These are phyloP conservation scores for Medicago ruthenica DNA, from an alignment of 306 rosid species.

Conservation along the genomic window DNA sequence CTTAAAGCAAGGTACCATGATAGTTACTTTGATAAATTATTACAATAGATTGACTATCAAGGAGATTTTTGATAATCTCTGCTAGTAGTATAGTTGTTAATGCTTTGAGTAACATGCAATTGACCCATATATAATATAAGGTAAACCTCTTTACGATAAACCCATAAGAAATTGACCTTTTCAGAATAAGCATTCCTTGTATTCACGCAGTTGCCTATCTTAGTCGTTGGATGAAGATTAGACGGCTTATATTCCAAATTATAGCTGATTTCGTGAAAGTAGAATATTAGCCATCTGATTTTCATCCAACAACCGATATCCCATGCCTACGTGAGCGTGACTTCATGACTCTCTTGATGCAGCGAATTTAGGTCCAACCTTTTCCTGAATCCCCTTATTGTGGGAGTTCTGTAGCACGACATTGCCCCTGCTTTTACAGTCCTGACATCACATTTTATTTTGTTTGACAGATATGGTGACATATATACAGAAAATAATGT, in stretches of 20 bases:
- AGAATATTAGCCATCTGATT: neutral
- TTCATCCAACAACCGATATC: neutral
- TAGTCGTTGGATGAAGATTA: neutral
- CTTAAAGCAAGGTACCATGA: constrained; percentile 76
- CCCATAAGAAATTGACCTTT: neutral
- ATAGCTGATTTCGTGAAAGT: neutral
- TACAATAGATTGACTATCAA: constrained; percentile 2
- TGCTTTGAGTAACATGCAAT: neutral
- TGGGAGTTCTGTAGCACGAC: neutral
- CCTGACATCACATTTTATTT: constrained; percentile 36
- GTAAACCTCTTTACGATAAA: neutral
- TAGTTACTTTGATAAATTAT: neutral
- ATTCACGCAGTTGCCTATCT: neutral
- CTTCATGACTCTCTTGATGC: neutral
- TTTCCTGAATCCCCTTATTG: neutral
- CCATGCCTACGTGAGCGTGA: neutral
- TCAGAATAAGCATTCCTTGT: neutral
- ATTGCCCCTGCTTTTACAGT: neutral
- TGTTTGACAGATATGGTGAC: constrained; percentile 79
- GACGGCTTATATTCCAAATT: neutral
- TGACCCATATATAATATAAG: neutral
- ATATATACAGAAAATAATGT: constrained; percentile 88
- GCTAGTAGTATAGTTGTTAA: constrained; percentile 14
- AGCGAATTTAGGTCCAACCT: neutral
- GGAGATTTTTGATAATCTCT: constrained; percentile 17